These are phyloP conservation scores for Ensete ventricosum DNA, from an alignment of 176 grass and related monocot species.

Conservation along the genomic window DNA sequence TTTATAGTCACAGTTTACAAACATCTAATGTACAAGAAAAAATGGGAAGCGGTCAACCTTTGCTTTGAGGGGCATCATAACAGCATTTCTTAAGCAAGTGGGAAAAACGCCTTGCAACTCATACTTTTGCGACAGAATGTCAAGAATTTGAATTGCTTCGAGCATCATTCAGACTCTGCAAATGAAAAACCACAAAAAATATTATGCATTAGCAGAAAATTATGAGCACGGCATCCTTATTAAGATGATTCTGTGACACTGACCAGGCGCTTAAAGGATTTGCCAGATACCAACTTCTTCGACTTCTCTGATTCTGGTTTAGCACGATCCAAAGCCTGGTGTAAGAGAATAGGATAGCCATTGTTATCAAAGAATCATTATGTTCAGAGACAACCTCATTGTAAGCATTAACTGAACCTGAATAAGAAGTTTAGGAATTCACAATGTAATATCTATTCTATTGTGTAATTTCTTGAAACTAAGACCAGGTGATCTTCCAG, in stretches of 20 bases:
- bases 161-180: slow-evolving; percentile 48
- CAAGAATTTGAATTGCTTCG: slow-evolving; percentile 20
- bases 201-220: neutral
- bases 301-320: slow-evolving; percentile 87
- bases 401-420: no score
- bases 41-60: neutral
- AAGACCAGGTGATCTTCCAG: no score
- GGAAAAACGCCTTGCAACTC: neutral
- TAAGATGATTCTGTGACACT: neutral
- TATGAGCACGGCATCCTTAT: neutral
- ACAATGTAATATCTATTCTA: no score
- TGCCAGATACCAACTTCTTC: slow-evolving; percentile 58
- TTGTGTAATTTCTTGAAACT: no score
- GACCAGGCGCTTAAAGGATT: slow-evolving; percentile 68
- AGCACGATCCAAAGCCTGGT: slow-evolving; percentile 76
- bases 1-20: neutral
- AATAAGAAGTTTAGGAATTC: no score
- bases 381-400: no score
- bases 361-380: no score
- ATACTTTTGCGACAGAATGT: neutral
- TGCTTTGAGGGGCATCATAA: neutral
- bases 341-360: neutral
- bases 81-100: neutral
- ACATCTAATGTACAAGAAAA: neutral
- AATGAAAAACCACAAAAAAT: neutral